Base-by-base conservation (phyloP, 1,284 basidiomycete species). In the Mycena sp. region DNA sequence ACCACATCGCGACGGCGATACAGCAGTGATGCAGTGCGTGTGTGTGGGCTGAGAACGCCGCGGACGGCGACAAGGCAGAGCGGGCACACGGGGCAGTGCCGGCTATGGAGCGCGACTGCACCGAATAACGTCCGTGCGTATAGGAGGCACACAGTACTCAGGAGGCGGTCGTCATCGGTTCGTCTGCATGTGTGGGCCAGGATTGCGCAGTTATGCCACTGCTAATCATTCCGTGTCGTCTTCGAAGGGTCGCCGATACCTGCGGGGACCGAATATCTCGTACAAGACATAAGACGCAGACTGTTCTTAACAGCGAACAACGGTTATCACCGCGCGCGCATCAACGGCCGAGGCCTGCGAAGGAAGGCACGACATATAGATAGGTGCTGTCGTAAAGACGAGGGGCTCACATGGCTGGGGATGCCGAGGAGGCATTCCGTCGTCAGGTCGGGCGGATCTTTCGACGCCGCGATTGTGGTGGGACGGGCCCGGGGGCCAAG, bases 321-420 rank as follows among this genome's bases (percentile, higher is more conserved):
- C 48, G 54, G 48, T 57, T 49, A 62, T 62, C 46, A 52, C 48
- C 61, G 41, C 26, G 14, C 17, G 3, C 41, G 44, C 51, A 61
- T 53, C 52, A 50, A 38, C 50, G 58, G 58, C 58, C 40, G 32
- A 46, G 60, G 60, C 45, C 40, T 51, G 60, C 29, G 53, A 53
- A 46, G 21, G 12, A 55, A 37, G 9, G 44, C 19, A 14, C 21
- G 35, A 41, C 23, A 41, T 57, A 62, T 45, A 57, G 54, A 62
- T 61, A 61, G 60, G 50, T 37, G n/a, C 30, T 61, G 52, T 48
- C 51, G 29, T 41, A 48, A 43, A 14, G 28, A 44, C 17, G n/a
- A 23, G 35, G 35, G 28, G 28, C 21, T 3, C 51, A 48, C 32
- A 46, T 46, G 50, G 30, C 14, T n/a, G 48, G 21, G 35, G 14